These are phyloP conservation scores for Pleurotus citrinopileatus DNA, from an alignment of 768 basidiomycete genomes.

Conservation along the genomic window DNA sequence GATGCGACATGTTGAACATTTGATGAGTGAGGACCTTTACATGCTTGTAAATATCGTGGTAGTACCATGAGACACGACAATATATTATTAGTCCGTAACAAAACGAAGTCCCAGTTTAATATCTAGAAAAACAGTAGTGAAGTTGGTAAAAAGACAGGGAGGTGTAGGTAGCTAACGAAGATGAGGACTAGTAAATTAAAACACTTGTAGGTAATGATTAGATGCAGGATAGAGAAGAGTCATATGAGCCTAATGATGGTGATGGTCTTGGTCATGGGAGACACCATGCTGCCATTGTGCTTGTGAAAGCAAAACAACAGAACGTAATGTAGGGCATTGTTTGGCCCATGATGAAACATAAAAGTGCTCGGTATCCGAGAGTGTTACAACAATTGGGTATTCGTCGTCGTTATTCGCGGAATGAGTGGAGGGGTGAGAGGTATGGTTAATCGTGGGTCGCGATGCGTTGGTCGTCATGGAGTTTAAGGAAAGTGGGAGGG, in stretches of 20 bases:
- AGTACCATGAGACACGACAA: too few species aligned
- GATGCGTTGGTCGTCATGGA: conserved; percentile 2
- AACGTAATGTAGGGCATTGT: conserved; percentile 19
- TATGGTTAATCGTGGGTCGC: conserved; percentile 7
- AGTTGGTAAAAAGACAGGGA: neutral
- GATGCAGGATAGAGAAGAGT: neutral
- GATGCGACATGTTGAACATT: too few species aligned
- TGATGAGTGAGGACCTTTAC: too few species aligned
- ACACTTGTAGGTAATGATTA: neutral
- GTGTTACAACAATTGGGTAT: conserved; percentile 1
- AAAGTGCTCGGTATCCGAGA: conserved; percentile 11
- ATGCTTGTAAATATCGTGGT: too few species aligned
- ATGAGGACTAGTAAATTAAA: neutral
- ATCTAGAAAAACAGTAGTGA: neutral
- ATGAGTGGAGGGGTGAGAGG: neutral
- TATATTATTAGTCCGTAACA: too few species aligned
- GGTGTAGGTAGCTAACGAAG: neutral
- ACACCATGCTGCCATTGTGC: conserved; percentile 7
- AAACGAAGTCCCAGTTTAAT: too few species aligned
- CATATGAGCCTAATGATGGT: neutral
- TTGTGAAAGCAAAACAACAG: conserved; percentile 11
- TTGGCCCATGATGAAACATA: conserved; percentile 23
- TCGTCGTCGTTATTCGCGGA: conserved; percentile 8
- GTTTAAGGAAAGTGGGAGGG: neutral
- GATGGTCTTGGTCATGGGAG: neutral